phyloP scores from a whole-genome alignment of 176 grass and related monocot genomes.

The Zoysia pacifica region DNA sequence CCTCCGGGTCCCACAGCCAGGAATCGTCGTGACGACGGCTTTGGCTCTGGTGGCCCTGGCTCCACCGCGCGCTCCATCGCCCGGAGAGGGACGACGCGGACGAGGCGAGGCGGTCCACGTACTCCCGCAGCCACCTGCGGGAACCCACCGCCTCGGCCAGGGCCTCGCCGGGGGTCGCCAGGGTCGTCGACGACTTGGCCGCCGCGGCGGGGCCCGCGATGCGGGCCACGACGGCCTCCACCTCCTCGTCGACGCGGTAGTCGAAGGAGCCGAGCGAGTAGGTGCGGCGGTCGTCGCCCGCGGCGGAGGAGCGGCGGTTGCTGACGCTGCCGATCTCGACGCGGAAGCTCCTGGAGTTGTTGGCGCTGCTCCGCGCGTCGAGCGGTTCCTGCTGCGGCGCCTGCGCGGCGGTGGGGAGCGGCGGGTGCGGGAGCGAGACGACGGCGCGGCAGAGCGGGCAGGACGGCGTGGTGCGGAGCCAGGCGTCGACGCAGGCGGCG shows the following conservation, averaged over 20 bases:
- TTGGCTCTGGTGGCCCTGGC: conserved; percentile 50
- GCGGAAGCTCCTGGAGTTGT: too few species aligned
- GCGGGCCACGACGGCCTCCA: conserved; percentile 70
- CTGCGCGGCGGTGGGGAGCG: conserved; percentile 37
- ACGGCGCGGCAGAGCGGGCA: conserved; percentile 90
- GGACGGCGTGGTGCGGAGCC: conserved; percentile 78
- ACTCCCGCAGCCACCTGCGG: conserved; percentile 82
- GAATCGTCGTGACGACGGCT: conserved; percentile 46
- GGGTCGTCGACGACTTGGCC: conserved; percentile 20
- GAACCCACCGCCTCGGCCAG: conserved; percentile 71
- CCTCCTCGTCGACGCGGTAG: conserved; percentile 84
- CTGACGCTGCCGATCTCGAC: too few species aligned
- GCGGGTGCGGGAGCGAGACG: conserved; percentile 63
- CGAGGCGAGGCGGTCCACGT: conserved; percentile 81
- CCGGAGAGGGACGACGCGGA: conserved; percentile 74
- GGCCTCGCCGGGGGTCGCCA: conserved; percentile 49
- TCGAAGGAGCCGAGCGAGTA: conserved; percentile 88
- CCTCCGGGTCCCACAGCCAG: conserved; percentile 69
- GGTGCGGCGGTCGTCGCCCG: conserved; percentile 47
- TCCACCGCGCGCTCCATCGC: conserved; percentile 77
- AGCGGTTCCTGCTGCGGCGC: not conserved
- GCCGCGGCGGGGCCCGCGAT: conserved; percentile 42
- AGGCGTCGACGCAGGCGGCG: conserved; percentile 79
- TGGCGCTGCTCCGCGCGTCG: too few species aligned
- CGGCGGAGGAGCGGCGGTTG: too few species aligned